Conservation (phyloP, 2,329 filamentous ascomycete genomes). For the Colletotrichum gigasporum region DNA sequence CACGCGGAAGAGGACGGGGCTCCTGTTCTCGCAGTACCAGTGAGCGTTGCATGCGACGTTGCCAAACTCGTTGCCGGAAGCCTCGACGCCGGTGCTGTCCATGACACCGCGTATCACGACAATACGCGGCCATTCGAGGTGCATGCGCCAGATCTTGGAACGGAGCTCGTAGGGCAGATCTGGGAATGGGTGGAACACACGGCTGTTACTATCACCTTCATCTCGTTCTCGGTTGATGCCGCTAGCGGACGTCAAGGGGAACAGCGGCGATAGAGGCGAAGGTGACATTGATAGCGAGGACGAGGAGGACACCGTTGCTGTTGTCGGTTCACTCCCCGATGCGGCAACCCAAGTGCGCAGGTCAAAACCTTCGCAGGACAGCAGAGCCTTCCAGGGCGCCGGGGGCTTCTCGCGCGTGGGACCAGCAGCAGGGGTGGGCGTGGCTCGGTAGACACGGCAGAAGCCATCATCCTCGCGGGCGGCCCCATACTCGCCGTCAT, state of each 20-base stretch:
- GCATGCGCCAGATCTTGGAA: constrained; percentile 32
- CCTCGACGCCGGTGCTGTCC: constrained; percentile 6
- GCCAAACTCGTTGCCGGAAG: constrained; percentile 21
- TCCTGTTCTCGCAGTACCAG: constrained; percentile 34
- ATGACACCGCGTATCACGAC: constrained; percentile 29
- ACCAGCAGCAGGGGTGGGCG: constrained; percentile 11
- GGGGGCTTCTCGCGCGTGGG: background rate
- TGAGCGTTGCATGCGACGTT: constrained; percentile 22
- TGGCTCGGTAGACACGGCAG: background rate
- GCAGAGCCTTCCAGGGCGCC: constrained; percentile 12
- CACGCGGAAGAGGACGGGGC: constrained; percentile 31
- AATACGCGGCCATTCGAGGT: constrained; percentile 30
- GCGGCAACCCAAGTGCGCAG: constrained; percentile 24
- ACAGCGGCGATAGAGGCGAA: background rate
- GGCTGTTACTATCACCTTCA: too few species aligned
- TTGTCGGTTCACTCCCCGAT: background rate
- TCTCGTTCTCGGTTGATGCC: background rate
- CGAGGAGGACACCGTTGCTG: background rate
- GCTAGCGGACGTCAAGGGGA: background rate
- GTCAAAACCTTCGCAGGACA: constrained; percentile 22
- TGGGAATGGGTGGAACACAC: constrained; percentile 26
- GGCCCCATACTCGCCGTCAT: background rate
- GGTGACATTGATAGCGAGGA: too few species aligned
- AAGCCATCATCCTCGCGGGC: background rate
- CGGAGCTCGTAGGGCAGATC: constrained; percentile 33